Conservation (phyloP, 164 flowering plant genomes). For the Aristolochia californica region DNA sequence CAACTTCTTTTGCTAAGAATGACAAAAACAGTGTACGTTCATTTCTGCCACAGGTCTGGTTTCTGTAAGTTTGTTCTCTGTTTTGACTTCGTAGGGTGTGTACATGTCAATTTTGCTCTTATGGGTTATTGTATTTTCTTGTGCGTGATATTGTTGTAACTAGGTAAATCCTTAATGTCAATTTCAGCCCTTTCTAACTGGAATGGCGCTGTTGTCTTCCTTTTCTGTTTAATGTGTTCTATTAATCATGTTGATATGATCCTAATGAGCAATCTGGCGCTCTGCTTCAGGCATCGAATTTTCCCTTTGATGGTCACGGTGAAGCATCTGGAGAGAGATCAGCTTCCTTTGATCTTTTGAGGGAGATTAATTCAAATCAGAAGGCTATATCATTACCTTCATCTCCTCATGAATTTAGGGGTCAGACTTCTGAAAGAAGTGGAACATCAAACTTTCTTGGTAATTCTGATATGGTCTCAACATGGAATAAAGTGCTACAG, state of each 20-base stretch:
- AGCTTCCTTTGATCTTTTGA: constrained; percentile 23
- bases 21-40: constrained; percentile 38
- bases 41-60: not conserved
- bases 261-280: not conserved
- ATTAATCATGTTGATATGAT: not conserved
- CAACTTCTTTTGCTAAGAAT: constrained; percentile 28
- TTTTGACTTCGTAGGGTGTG: too few relatives aligned
- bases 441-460: constrained; percentile 19
- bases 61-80: too few relatives aligned
- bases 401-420: constrained; percentile 69
- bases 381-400: constrained; percentile 90
- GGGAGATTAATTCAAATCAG: constrained; percentile 42
- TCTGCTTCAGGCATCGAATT: constrained; percentile 36
- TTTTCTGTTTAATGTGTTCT: too few relatives aligned
- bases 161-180: too few relatives aligned
- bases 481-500: constrained; percentile 75
- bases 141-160: too few relatives aligned
- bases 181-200: too few relatives aligned
- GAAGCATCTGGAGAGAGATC: constrained; percentile 39
- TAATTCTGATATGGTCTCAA: constrained; percentile 43
- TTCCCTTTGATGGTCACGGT: constrained; percentile 30
- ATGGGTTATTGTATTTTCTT: too few relatives aligned
- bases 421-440: constrained; percentile 39
- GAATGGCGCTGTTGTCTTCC: too few relatives aligned
- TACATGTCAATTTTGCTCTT: too few relatives aligned